Evolutionary conservation across 129 eudicot genomes (phyloP).

Genomic region (carrot (Daucus carota)): DNA sequence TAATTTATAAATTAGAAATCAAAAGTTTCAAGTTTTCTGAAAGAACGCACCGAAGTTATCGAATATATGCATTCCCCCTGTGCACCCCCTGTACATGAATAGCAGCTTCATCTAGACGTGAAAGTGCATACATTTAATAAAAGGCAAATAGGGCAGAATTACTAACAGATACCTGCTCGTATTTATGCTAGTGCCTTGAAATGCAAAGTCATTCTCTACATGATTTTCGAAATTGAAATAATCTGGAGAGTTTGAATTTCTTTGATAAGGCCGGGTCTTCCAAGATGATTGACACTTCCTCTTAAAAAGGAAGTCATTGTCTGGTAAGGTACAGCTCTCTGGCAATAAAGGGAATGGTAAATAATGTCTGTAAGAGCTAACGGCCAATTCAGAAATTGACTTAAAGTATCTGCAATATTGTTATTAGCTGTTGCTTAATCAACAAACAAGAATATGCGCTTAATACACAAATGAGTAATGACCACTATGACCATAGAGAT

Average conservation of each 20-base stretch:
- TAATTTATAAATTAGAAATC: background rate
- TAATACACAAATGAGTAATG: background rate
- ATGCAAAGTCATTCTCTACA: conserved; percentile 30
- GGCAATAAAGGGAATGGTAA: conserved; percentile 11
- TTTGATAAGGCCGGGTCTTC: conserved; percentile 33
- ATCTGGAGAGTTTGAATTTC: conserved; percentile 27
- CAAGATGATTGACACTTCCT: conserved; percentile 25
- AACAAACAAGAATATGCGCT: background rate
- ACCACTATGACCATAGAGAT: background rate
- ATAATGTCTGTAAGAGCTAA: conserved; percentile 12
- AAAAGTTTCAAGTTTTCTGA: background rate
- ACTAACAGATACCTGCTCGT: conserved; percentile 28
- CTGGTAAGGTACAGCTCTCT: conserved; percentile 37
- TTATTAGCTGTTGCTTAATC: background rate
- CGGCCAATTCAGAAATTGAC: background rate
- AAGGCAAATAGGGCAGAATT: background rate
- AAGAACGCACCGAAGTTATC: conserved; percentile 21
- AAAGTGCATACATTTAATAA: background rate
- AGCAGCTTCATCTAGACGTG: conserved; percentile 9
- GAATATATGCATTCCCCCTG: conserved; percentile 18
- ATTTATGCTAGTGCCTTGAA: conserved; percentile 27
- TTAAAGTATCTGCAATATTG: background rate
- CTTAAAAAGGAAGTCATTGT: conserved; percentile 33
- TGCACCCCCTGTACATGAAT: conserved; percentile 31
- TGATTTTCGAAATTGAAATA: conserved; percentile 27